Evolutionary conservation across 495 filamentous ascomycete species (phyloP), one percentile per base, ranked within the genome.

Genomic region (Chaetomium cochliodes): DNA sequence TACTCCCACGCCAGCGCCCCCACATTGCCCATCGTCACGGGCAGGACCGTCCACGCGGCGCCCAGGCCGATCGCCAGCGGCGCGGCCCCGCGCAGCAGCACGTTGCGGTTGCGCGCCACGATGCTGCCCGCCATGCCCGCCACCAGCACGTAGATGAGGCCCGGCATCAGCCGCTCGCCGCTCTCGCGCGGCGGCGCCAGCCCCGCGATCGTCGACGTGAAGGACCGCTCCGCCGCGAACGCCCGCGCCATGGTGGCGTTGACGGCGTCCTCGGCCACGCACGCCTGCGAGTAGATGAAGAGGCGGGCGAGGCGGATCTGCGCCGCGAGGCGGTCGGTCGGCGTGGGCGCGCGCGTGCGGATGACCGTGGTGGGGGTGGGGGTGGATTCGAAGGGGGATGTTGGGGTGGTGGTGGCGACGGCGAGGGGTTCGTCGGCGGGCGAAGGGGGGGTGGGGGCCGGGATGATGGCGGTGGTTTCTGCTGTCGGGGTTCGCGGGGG

Each of bases 91-190:
- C 93, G 85, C 28, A 98, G 80, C 63, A 96, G 73, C 49, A 97
- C 80, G 68, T 89, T 91, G 50, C 93, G 86, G 80, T 96, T 94
- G 58, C 94, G 85, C 51, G 90, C 83, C 33, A 96, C 79, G 72
- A 98, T 97, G 68, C 86, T 90, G 67, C 93, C 93, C 37, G 93
- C 89, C 92, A 98, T 96, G 64, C 90, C 86, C 13, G 92, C 85
- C 3, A 98, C 92, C 16, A 96, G 85, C 42, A 96, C 91, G 79
- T 97, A 97, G 65, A 97, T 82, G 44, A 86, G 76, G 6, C 92
- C 92, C 28, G 94, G 94, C 73, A 96, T 85, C 18, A 98, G 81
- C 68, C 85, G 85, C 78, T 98, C 94, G 66, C 88, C 87, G 56
- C 85, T 88, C 72, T 92, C 88, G 63, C 87, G 86, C 13, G 92